Percentiles rank a stretch among this genome's conserved stretches.
These are phyloP conservation scores for Gossypium sturtianum DNA, from an alignment of 345 rosid genomes.

Conservation along the genomic window DNA sequence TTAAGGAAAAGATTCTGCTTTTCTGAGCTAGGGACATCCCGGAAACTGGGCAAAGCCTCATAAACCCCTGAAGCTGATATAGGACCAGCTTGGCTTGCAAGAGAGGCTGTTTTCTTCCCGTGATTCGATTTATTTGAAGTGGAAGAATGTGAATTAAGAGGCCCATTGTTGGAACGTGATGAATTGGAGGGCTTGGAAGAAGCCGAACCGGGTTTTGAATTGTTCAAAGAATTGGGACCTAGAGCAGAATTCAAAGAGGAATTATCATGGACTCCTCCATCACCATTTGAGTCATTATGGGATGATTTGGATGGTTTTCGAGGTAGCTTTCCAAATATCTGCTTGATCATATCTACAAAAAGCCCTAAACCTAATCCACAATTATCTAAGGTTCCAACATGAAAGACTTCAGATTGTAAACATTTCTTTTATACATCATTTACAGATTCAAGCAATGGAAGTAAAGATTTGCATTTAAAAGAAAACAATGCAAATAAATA, in stretches of 20 bases:
- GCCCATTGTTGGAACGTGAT: slow-evolving; percentile 44
- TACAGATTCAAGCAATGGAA: not conserved
- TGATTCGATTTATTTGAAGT: slow-evolving; percentile 33
- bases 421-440: slow-evolving; percentile 10
- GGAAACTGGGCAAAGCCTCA: slow-evolving; percentile 64
- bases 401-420: slow-evolving; percentile 16
- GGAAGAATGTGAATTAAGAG: slow-evolving; percentile 22
- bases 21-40: slow-evolving; percentile 58
- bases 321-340: slow-evolving; percentile 72
- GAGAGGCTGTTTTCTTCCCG: slow-evolving; percentile 31
- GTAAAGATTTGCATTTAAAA: not conserved
- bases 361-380: slow-evolving; percentile 13
- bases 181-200: slow-evolving; percentile 35
- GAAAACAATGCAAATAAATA: not conserved
- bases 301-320: slow-evolving; percentile 64
- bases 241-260: slow-evolving; percentile 31
- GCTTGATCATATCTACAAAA: slow-evolving; percentile 60
- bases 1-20: slow-evolving; percentile 57
- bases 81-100: slow-evolving; percentile 28
- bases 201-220: slow-evolving; percentile 26
- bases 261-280: slow-evolving; percentile 34
- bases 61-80: slow-evolving; percentile 34
- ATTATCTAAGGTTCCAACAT: slow-evolving; percentile 14
- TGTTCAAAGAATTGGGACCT: slow-evolving; percentile 35
- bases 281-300: slow-evolving; percentile 41